Evolutionary conservation across 495 filamentous ascomycete genomes (phyloP).

Genomic region (Hypoxylon rickii): DNA sequence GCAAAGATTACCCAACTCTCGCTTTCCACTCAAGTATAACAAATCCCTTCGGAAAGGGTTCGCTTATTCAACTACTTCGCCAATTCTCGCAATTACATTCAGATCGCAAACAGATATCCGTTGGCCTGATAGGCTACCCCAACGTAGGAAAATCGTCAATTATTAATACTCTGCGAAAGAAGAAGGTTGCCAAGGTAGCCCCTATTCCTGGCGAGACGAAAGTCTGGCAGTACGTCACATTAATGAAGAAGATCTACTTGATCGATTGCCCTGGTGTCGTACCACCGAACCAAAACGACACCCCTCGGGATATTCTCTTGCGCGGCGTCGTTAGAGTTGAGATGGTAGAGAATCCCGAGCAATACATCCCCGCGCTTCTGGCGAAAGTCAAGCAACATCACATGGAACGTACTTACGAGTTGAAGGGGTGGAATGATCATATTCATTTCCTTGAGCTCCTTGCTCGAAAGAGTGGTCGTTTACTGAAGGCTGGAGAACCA

Average conservation of each 20-base stretch:
- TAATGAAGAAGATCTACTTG: constrained; percentile 96
- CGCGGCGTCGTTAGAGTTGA: constrained; percentile 91
- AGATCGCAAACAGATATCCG: constrained; percentile 88
- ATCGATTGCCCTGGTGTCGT: constrained; percentile 98
- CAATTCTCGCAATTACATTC: constrained; percentile 93
- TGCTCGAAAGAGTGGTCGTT: constrained; percentile 81
- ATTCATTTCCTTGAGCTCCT: constrained; percentile 85
- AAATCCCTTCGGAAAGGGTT: constrained; percentile 88
- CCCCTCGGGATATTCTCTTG: constrained; percentile 85
- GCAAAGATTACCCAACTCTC: constrained; percentile 87
- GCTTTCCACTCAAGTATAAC: constrained; percentile 92
- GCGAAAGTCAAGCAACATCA: constrained; percentile 80
- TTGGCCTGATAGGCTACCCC: constrained; percentile 84
- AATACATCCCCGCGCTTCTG: constrained; percentile 88
- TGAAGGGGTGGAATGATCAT: constrained; percentile 73
- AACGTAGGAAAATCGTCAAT: constrained; percentile 91
- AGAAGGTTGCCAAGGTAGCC: constrained; percentile 92
- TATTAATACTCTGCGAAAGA: constrained; percentile 89
- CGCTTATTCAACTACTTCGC: constrained; percentile 73
- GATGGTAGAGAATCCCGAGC: constrained; percentile 92
- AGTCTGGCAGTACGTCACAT: constrained; percentile 95
- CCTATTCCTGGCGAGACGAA: constrained; percentile 96
- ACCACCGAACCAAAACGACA: constrained; percentile 76
- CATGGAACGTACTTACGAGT: constrained; percentile 88
- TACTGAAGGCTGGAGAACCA: constrained; percentile 88